Conservation (phyloP, 441 rosid genomes). For the Dalechampia spathulata region DNA sequence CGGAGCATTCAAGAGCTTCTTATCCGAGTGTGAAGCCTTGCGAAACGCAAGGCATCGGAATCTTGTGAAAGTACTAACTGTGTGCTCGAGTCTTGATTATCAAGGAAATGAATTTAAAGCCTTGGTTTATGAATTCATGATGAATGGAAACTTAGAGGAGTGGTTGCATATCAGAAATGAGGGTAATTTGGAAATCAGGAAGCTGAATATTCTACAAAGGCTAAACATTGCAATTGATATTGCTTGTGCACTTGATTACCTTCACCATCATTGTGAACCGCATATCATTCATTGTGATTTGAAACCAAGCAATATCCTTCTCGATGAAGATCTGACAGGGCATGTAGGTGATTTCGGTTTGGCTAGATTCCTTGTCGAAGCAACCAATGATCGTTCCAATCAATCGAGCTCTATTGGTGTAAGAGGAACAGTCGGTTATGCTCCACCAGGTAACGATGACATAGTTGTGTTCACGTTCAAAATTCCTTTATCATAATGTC, state of each 20-base stretch:
- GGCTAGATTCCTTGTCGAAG: neutral
- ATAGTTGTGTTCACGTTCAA: no score
- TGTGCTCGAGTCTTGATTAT: neutral
- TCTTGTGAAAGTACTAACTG: constrained; percentile 2
- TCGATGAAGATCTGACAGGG: neutral
- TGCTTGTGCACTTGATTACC: constrained; percentile 5
- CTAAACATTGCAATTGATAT: neutral
- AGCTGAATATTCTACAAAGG: neutral
- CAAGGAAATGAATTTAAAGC: constrained; percentile 1
- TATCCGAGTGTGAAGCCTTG: constrained; percentile 4
- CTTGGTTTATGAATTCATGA: neutral
- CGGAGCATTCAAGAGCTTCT: neutral
- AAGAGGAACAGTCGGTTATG: constrained; percentile 1
- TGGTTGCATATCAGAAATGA: constrained; percentile 5
- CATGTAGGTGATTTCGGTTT: constrained; percentile 1
- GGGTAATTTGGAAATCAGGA: neutral
- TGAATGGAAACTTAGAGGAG: neutral
- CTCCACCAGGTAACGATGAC: constrained; percentile 1
- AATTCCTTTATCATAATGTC: no score
- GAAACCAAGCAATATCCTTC: constrained; percentile 6
- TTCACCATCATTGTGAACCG: neutral
- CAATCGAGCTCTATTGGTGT: neutral
- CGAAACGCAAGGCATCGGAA: neutral
- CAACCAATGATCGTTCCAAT: neutral
- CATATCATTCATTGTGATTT: constrained; percentile 2